Evolutionary conservation across 257 asterid genomes (phyloP).

Genomic region (Voacanga thouarsii): DNA sequence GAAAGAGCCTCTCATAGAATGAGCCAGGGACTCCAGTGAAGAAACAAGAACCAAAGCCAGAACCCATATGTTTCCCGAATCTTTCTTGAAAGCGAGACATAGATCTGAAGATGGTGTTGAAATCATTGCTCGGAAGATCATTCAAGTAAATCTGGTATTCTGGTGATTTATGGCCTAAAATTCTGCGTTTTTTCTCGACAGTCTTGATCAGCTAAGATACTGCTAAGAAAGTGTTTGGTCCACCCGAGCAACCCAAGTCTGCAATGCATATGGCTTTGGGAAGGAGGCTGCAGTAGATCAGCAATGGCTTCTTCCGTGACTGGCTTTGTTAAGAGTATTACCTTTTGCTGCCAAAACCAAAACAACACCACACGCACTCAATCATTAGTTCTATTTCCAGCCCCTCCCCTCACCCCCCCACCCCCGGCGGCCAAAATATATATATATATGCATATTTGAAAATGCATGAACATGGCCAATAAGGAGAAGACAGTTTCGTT

Average conservation of each 20-base stretch:
- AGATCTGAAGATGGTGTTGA: slow-evolving; percentile 49
- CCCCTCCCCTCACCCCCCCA: too few relatives aligned
- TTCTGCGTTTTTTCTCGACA: slow-evolving; percentile 2
- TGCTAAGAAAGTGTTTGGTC: slow-evolving; percentile 49
- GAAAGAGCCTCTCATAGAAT: slow-evolving; percentile 60
- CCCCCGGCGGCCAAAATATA: too few relatives aligned
- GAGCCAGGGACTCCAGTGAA: slow-evolving; percentile 58
- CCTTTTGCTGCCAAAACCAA: slow-evolving; percentile 23
- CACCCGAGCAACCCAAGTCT: slow-evolving; percentile 70
- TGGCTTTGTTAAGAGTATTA: slow-evolving; percentile 26
- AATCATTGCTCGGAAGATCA: slow-evolving; percentile 70
- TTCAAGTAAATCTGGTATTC: slow-evolving; percentile 51
- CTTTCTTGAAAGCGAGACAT: slow-evolving; percentile 32
- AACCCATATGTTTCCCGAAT: slow-evolving; percentile 24
- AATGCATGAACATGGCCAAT: too few relatives aligned
- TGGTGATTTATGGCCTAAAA: slow-evolving; percentile 25
- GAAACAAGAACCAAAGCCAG: slow-evolving; percentile 29
- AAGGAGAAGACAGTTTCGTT: too few relatives aligned
- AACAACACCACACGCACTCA: too few relatives aligned
- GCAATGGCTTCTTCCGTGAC: slow-evolving; percentile 24
- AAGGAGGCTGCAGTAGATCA: slow-evolving; percentile 15
- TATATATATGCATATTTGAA: too few relatives aligned
- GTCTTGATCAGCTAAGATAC: slow-evolving; percentile 20
- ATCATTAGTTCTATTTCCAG: not conserved
- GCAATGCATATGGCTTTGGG: slow-evolving; percentile 39